Percentiles rank a stretch among this genome's conserved stretches.
These are phyloP conservation scores for Eutypa lata DNA, from an alignment of 2,329 filamentous ascomycete genomes.

Conservation along the genomic window DNA sequence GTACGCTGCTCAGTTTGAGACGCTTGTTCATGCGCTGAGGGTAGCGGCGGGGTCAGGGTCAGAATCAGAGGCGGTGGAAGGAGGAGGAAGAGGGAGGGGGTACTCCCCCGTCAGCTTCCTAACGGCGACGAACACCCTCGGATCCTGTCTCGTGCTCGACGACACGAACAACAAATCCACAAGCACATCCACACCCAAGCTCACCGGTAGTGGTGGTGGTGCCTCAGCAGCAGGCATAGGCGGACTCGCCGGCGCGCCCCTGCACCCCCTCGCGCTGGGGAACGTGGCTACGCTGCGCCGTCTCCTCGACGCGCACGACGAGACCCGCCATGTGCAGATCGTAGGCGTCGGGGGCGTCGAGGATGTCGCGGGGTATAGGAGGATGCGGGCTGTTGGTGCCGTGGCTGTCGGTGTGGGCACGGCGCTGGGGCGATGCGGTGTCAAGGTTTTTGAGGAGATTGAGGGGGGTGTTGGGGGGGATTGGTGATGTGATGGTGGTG, in stretches of 20 bases:
- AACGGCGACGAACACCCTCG: slow-evolving; percentile 73
- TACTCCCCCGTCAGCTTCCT: slow-evolving; percentile 59
- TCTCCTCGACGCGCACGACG: slow-evolving; percentile 50
- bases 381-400: slow-evolving; percentile 68
- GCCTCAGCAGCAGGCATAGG: slow-evolving; percentile 68
- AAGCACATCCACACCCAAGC: slow-evolving; percentile 34
- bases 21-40: slow-evolving; percentile 50
- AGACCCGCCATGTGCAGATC: slow-evolving; percentile 54
- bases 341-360: slow-evolving; percentile 73
- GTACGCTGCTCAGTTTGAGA: slow-evolving; percentile 61
- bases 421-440: slow-evolving; percentile 61
- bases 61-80: no score
- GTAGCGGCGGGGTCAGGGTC: slow-evolving; percentile 20
- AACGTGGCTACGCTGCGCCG: slow-evolving; percentile 68
- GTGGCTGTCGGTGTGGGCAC: slow-evolving; percentile 66
- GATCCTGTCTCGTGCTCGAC: slow-evolving; percentile 60
- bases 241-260: slow-evolving; percentile 67
- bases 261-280: slow-evolving; percentile 72
- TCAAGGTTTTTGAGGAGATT: slow-evolving; percentile 62
- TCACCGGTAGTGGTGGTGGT: no score
- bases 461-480: slow-evolving; percentile 19
- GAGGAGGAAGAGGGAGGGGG: no score
- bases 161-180: slow-evolving; percentile 10
- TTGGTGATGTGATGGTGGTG: slow-evolving; percentile 1
- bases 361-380: slow-evolving; percentile 57